Evolutionary conservation across 768 basidiomycete genomes (phyloP), one percentile per base, ranked within the genome.

Genomic region (Calocybe gangraenosa): DNA sequence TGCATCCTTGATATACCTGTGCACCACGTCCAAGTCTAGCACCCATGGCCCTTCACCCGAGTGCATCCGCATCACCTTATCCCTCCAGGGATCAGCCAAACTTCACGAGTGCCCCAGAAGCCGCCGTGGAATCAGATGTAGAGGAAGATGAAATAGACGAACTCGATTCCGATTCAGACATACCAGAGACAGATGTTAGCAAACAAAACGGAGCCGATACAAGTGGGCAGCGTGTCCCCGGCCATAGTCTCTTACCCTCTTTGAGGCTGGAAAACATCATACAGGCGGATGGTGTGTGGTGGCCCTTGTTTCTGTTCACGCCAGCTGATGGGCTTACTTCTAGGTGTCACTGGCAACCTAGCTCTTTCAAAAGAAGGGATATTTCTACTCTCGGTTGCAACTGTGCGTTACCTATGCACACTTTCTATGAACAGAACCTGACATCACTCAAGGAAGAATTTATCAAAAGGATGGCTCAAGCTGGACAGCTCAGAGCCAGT

Each of bases 341-440:
- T 53, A 82, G 80, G 81, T 32, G 73, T 78, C 34, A 78, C 76
- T 28, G 76, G 78, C 3, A 76, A 71, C 48, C 68, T 88, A 55
- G 76, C 81, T 9, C 66, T 88, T 61, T 88, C 87, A 10, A 87
- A 81, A 54, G 87, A 89, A 58, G 87, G 81, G 1, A 64, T 82
- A 6, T 91, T 84, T 55, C 62, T 90, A 46, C 63, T 92, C 18
- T 82, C 87, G 8, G 66, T 85, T 48, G 89, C 89, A 38, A 84
- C 90, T 31, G 91, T 91, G 57, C 38, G 71, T 57, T 20, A 21
- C 37, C 37, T 37, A 41, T 34, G 46, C 38, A 37, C 30, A 11
- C 19, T 41, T 36, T 25, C 35, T 37, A 31, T 25, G 32, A 23
- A 35, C 11, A 6, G 22, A 37, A 15, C 38, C 41, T 53, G 38